Evolutionary conservation across 129 eudicot species (phyloP), one percentile per base, ranked within the genome.

Genomic region (Deinandra increscens): DNA sequence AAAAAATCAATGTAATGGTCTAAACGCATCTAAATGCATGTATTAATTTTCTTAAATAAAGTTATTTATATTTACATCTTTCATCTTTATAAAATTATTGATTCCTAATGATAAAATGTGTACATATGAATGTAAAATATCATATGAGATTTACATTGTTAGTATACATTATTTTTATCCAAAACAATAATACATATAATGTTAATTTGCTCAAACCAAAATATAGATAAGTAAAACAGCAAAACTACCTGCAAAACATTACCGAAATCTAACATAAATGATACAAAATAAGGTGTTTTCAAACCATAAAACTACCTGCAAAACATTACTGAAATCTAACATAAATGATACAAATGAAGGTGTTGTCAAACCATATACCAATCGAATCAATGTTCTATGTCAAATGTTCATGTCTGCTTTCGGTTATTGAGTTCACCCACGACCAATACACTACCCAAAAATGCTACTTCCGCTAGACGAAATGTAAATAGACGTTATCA

Each of bases 391-490:
- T 29, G 15, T 43, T 66, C 45, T 41, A 53, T 18, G 66, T 66
- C 69, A 67, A 76, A 68, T 56, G 69, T 66, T 67, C 51, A 68
- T 46, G 45, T 66, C 60, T 26, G 61, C 64, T 36, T 62, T 61
- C 45, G 37, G 54, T 59, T 69, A 46, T 34, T 46, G 37, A 43
- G 60, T 15, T 66, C 33, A 4, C 31, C 3, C 3, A 26, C 31
- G 3, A 26, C 31, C 31, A 26, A 26, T 26, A 26, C 31, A 26
- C 31, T 26, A 26, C 31, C 31, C 31, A 26, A 26, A 26, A 26
- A 26, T 3, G 22, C 55, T 63, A 14, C 58, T 58, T 7, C 9
- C 49, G 43, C 14, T 12, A 55, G 34, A 55, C 37, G 26, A 50
- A 7, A 3, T 33, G 53, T 39, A 50, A 63, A 50, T 64, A 63